These are phyloP conservation scores for Keqinozyma sinolaborantium DNA, from an alignment of 1,139 yeast genomes.

Conservation along the genomic window DNA sequence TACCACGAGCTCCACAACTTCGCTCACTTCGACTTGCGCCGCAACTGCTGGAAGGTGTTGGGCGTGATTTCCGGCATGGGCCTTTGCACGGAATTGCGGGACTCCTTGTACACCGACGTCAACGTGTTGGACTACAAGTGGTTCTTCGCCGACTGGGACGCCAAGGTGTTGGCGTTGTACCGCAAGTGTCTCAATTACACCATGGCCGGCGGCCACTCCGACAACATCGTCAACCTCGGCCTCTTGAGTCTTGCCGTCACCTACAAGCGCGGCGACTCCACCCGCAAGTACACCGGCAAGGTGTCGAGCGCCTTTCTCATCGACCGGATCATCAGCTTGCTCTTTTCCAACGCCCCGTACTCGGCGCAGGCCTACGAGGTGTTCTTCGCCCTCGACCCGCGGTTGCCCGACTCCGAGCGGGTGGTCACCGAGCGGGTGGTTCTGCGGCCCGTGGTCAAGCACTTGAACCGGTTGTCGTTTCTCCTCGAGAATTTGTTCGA, in stretches of 20 bases:
- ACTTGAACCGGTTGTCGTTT: constrained; percentile 47
- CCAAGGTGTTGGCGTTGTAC: constrained; percentile 19
- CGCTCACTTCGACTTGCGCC: constrained; percentile 21
- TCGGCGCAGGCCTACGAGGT: constrained; percentile 14
- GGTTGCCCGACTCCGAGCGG: constrained; percentile 11
- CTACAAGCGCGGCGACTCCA: constrained; percentile 18
- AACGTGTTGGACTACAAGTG: constrained; percentile 26
- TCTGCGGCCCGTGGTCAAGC: constrained; percentile 44
- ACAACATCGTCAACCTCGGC: constrained; percentile 25
- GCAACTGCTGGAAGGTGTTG: constrained; percentile 52
- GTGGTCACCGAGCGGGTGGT: constrained; percentile 13
- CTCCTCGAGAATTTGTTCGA: constrained; percentile 36
- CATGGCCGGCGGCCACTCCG: constrained; percentile 18
- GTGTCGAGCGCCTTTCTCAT: constrained; percentile 22
- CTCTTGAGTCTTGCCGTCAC: constrained; percentile 33
- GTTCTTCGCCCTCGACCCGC: constrained; percentile 13
- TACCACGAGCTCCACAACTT: constrained; percentile 34
- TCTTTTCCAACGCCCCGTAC: constrained; percentile 15
- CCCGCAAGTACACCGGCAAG: constrained; percentile 20
- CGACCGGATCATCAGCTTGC: constrained; percentile 17
- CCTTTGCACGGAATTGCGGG: constrained; percentile 36
- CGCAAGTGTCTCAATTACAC: constrained; percentile 20
- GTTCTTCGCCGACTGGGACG: constrained; percentile 35
- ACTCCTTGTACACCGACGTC: constrained; percentile 26
- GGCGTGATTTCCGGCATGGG: constrained; percentile 57